Base-by-base conservation (phyloP, 2,329 filamentous ascomycete genomes). In the Xylaria sp. region DNA sequence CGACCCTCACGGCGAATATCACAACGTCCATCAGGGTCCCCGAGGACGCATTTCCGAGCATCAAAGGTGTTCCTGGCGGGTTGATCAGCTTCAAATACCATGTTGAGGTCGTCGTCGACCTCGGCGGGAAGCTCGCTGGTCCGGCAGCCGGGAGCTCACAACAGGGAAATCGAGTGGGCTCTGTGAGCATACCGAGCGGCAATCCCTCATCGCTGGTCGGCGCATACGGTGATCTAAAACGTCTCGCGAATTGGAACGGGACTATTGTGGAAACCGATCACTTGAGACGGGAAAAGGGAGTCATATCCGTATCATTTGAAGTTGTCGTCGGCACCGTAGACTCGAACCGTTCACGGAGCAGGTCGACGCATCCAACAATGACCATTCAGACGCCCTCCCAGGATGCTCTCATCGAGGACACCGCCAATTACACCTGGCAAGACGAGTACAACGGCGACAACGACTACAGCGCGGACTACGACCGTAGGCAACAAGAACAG, bases 31-130 rank as follows among this genome's bases (percentile, higher is more conserved):
- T 99, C 16, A 86, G 91, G 62, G 84, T 97, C 2, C 94, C 94
- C 0, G 91, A 96, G 59, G 91, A 96, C 66, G 86, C 87, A 0
- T 97, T 97, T 63, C 93, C 94, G 0, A 96, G 92, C 2, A 97
- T 97, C 58, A 86, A 86, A 22, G 88, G 87, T 50, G 91, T 97
- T 0, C 94, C 94, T 0, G 92, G 93, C 2, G 88, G 90, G 29
- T 94, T 97, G 87, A 94, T 99, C 61, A 92, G 88, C 64, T 97
- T 99, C 76, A 91, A 88, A 63, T 97, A 99, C 68, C 90, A 92
- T 62, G 82, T 97, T 18, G 94, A 99, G 71, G 90, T 97, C 2
- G 87, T 97, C 22, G 85, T 97, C 19, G 94, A 99, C 68, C 80
- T 97, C 0, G 92, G 94, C 43, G 93, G 93, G 37, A 94, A 91